Conservation (phyloP, 768 basidiomycete species). For the Leccinellum albellum region DNA sequence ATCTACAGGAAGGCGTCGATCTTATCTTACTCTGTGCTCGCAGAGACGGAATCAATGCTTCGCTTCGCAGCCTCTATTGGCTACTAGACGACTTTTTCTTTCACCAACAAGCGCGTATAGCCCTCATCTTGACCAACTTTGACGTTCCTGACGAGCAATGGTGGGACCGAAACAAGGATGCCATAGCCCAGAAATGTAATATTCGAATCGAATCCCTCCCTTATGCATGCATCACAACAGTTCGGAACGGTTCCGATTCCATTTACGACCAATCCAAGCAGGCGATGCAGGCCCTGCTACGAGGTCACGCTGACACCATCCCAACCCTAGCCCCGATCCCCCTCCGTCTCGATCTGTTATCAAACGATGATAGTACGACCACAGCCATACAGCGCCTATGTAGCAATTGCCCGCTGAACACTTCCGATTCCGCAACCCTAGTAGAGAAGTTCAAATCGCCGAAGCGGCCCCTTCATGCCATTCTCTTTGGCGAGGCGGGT, state of each 20-base stretch:
- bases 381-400: slow-evolving; percentile 8
- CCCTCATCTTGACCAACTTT: slow-evolving; percentile 38
- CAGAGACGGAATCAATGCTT: slow-evolving; percentile 35
- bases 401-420: slow-evolving; percentile 9
- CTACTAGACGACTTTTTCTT: slow-evolving; percentile 39
- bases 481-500: slow-evolving; percentile 41
- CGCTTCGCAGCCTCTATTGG: slow-evolving; percentile 35
- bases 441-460: slow-evolving; percentile 11
- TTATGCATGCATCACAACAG: slow-evolving; percentile 19
- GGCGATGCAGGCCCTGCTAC: slow-evolving; percentile 8
- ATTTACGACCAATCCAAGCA: slow-evolving; percentile 14
- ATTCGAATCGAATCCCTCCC: slow-evolving; percentile 11
- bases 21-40: slow-evolving; percentile 39
- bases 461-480: slow-evolving; percentile 23
- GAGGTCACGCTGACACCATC: neutral
- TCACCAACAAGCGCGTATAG: slow-evolving; percentile 31
- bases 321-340: slow-evolving; percentile 6
- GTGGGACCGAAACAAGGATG: slow-evolving; percentile 35
- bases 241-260: neutral
- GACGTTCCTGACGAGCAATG: slow-evolving; percentile 33
- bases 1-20: slow-evolving; percentile 33
- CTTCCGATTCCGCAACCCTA: slow-evolving; percentile 9
- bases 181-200: slow-evolving; percentile 13
- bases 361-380: neutral
- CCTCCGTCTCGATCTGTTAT: slow-evolving; percentile 18